A percentile compares a stretch with the other conserved stretches of the same genome.
Conservation (phyloP, 169 alveolate species). For the Eimeria sp. region DNA sequence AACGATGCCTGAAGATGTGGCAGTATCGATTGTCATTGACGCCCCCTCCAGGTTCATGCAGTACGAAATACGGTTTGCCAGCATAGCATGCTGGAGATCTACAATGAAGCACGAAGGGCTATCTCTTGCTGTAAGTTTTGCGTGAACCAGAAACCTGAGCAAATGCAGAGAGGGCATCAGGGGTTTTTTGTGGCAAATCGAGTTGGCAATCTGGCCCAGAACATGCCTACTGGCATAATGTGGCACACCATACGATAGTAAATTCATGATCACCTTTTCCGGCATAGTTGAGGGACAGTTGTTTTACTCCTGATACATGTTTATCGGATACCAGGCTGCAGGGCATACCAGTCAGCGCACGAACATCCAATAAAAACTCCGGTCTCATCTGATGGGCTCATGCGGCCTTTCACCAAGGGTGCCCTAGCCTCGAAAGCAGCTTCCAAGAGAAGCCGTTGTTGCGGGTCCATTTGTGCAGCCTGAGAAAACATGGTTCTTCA, state of each 20-base stretch:
- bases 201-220: not conserved
- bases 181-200: not conserved
- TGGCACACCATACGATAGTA: not conserved
- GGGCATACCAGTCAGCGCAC: constrained; percentile 86
- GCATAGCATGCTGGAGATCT: constrained; percentile 83
- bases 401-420: constrained; percentile 55
- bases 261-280: not conserved
- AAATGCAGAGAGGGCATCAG: not conserved
- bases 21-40: constrained; percentile 88
- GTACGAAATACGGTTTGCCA: constrained; percentile 87
- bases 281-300: not conserved
- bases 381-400: constrained; percentile 67
- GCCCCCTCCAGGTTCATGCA: constrained; percentile 87
- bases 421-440: constrained; percentile 86
- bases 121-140: constrained; percentile 21
- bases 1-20: constrained; percentile 87
- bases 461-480: constrained; percentile 89
- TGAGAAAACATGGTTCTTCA: constrained; percentile 76
- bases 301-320: not conserved
- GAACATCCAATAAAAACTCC: constrained; percentile 88
- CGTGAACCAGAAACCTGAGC: constrained; percentile 62
- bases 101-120: constrained; percentile 60
- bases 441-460: constrained; percentile 87
- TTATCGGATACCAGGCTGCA: not conserved
- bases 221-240: not conserved